Conservation (phyloP, 1,139 yeast genomes). For the Wickerhamiella pararugosa region DNA sequence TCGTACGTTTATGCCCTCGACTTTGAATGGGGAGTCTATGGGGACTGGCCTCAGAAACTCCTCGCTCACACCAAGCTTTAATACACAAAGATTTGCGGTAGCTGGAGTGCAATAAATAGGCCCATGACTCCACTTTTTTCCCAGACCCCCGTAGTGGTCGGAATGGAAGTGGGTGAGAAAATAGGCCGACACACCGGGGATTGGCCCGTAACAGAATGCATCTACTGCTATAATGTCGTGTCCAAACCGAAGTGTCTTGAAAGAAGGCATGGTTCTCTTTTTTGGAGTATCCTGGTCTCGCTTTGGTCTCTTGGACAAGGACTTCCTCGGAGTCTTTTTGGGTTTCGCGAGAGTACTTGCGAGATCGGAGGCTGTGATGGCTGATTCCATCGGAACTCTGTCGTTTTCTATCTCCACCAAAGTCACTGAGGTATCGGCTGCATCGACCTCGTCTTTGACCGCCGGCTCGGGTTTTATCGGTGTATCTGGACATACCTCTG, state of each 20-base stretch:
- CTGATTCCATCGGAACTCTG: too few species aligned
- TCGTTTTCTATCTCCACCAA: too few species aligned
- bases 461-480: too few species aligned
- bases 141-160: constrained; percentile 83
- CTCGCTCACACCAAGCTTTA: constrained; percentile 41
- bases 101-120: constrained; percentile 55
- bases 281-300: not conserved
- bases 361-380: too few species aligned
- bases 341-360: not conserved
- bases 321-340: not conserved
- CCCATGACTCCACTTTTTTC: constrained; percentile 59
- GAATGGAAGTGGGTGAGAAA: constrained; percentile 60
- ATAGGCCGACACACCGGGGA: constrained; percentile 22
- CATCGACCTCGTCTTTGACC: too few species aligned
- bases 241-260: constrained; percentile 23
- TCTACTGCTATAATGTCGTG: constrained; percentile 25
- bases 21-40: constrained; percentile 26
- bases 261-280: constrained; percentile 22
- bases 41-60: constrained; percentile 37
- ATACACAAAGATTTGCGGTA: constrained; percentile 43
- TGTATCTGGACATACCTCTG: too few species aligned
- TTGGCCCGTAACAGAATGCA: constrained; percentile 27
- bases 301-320: not conserved
- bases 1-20: constrained; percentile 41
- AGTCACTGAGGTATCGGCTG: too few species aligned